Conservation (phyloP, 345 rosid genomes). For the Laguncularia racemosa region DNA sequence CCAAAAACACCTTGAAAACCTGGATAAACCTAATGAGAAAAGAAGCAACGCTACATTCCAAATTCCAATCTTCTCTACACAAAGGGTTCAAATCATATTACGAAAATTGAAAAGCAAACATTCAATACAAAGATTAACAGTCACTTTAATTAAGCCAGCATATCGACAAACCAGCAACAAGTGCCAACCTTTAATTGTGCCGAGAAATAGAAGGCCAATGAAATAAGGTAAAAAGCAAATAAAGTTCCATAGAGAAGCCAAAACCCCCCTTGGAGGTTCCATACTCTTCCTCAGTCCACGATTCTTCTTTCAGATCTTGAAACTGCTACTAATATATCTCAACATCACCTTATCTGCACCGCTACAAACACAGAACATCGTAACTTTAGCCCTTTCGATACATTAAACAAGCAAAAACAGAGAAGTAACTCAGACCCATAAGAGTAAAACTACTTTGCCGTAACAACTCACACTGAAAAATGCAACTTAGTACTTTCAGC, state of each 20-base stretch:
- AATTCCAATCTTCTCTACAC: too few relatives aligned
- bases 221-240: slow-evolving; percentile 83
- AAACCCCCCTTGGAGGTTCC: slow-evolving; percentile 81
- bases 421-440: too few relatives aligned
- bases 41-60: too few relatives aligned
- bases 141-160: too few relatives aligned
- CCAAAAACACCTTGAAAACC: too few relatives aligned
- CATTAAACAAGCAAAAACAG: not conserved
- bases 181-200: slow-evolving; percentile 53
- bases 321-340: not conserved
- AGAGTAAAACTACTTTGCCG: not conserved
- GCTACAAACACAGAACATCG: not conserved
- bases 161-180: not conserved
- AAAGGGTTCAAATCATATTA: too few relatives aligned
- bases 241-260: slow-evolving; percentile 61
- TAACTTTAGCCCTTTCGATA: not conserved
- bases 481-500: too few relatives aligned
- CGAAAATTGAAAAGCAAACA: too few relatives aligned
- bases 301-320: slow-evolving; percentile 2
- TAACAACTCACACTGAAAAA: not conserved
- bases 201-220: slow-evolving; percentile 69
- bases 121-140: too few relatives aligned
- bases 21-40: too few relatives aligned
- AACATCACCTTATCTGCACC: not conserved
- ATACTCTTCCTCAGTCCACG: slow-evolving; percentile 19